Evolutionary conservation across 2,329 filamentous ascomycete species (phyloP), one percentile per base, ranked within the genome.

Genomic region (Trichoderma citrinoviride): DNA sequence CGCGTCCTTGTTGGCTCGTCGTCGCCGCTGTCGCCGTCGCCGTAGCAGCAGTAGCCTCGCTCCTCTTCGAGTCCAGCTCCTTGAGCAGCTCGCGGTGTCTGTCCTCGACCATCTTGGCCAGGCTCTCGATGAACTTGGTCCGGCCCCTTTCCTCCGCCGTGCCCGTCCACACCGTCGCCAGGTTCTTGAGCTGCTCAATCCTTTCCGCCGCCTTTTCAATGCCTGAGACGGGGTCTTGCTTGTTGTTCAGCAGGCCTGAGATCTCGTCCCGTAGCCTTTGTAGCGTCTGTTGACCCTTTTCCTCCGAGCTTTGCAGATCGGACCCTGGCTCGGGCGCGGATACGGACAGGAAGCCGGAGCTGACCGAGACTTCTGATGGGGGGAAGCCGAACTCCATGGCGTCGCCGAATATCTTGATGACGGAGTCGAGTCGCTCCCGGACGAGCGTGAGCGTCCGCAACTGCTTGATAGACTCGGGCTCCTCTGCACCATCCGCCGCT

Each of bases 321-420:
- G 75, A 83, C 19, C 87, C 88, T 0, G 88, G 85, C 63, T 94
- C 91, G 0, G 94, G 93, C 0, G 90, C 92, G 0, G 93, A 96
- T 14, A 97, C 92, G 6, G 92, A 96, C 53, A 97, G 87, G 72
- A 97, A 93, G 0, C 91, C 93, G 0, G 92, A 94, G 52, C 89
- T 86, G 64, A 96, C 86, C 0, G 91, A 94, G 14, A 93, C 79
- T 73, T 97, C 93, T 0, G 91, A 96, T 0, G 94, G 93, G 0
- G 94, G 92, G 56, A 97, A 87, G 1, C 92, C 90, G 84, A 96
- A 98, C 71, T 96, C 90, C 91, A 98, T 97, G 37, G 95, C 94
- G 71, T 96, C 90, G 46, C 93, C 94, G 75, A 99, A 99, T 1
- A 89, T 90, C 75, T 91, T 90, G 72, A 98, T 93, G 25, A 98